phyloP scores from a whole-genome alignment of 305 asterid genomes.

The Fraxinus floribunda region DNA sequence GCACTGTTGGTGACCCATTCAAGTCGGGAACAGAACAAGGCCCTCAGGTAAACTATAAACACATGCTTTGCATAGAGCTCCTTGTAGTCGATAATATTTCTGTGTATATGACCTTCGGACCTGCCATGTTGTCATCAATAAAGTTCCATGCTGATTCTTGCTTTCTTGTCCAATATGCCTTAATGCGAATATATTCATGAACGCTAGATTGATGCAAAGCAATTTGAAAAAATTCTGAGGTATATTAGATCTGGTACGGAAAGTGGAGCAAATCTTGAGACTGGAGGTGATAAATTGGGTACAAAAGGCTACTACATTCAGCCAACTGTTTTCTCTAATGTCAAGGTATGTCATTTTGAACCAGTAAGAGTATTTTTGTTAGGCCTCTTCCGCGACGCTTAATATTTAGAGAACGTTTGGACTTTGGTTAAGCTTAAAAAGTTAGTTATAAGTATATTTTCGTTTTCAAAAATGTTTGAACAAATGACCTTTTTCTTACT shows the following conservation, averaged over 20 bases:
- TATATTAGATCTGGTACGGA: conserved; percentile 64
- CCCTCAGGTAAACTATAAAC: conserved; percentile 67
- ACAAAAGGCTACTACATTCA: conserved; percentile 68
- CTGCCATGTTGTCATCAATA: neutral
- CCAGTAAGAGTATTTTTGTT: neutral
- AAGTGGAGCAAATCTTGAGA: conserved; percentile 83
- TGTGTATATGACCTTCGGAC: neutral
- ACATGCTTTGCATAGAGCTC: neutral
- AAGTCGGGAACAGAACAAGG: conserved; percentile 84
- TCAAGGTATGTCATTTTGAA: conserved; percentile 52
- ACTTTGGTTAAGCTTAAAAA: neutral
- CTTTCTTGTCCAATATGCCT: conserved; percentile 12
- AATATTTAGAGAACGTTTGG: neutral
- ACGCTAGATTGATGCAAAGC: conserved; percentile 63
- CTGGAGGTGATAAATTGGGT: conserved; percentile 78
- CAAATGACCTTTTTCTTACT: neutral
- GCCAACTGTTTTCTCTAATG: conserved; percentile 92
- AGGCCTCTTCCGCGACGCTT: neutral
- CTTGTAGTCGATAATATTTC: neutral
- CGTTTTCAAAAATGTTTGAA: neutral
- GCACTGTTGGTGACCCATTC: conserved; percentile 94
- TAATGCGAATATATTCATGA: conserved; percentile 4
- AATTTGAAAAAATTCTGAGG: conserved; percentile 72
- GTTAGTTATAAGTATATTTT: neutral
- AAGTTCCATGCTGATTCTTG: neutral